Evolutionary conservation across 73 alveolate species (phyloP), one percentile per base, ranked within the genome.

Genomic region (Paramecium octaurelia): DNA sequence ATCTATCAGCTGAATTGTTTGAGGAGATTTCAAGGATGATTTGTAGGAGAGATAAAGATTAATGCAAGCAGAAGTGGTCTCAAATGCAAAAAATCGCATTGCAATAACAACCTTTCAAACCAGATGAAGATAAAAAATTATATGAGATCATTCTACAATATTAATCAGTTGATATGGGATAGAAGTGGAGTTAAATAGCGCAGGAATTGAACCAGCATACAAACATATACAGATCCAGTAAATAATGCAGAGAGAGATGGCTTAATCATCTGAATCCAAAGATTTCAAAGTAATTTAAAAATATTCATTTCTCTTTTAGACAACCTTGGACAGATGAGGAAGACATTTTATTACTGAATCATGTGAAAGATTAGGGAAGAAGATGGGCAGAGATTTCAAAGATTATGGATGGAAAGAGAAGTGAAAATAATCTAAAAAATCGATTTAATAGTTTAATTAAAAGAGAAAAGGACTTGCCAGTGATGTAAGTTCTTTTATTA

Each of bases 301-400:
- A 10, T 10, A 4, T 27, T 80, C 10, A 68, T 48, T 16, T 48
- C 9, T 48, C 14, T 77, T 1, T 77, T 42, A 80, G 91, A 80
- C 6, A 80, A 9, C 91, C 91, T 2, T 80, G 91, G 91, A 23
- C 27, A 11, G 91, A 80, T 80, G 42, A 21, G 4, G 91, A 80
- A 48, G 91, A 80, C 31, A 80, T 80, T 0, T 29, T 3, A 23
- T 80, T 80, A 20, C 12, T 80, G 23, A 48, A 29, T 23, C 34
- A 4, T 21, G 91, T 80, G 4, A 80, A 80, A 48, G 73, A 40
- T 0, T 24, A 44, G 8, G 91, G 91, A 16, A 80, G 91, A 80
- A 43, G 91, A 80, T 80, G 91, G 91, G 91, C 91, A 4, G 91
- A 80, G 46, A 80, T 80, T n/a, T 80, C 91, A 11, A 80, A 80